Conservation (phyloP, 1,284 basidiomycete species). For the Xerocomus minutiporus region DNA sequence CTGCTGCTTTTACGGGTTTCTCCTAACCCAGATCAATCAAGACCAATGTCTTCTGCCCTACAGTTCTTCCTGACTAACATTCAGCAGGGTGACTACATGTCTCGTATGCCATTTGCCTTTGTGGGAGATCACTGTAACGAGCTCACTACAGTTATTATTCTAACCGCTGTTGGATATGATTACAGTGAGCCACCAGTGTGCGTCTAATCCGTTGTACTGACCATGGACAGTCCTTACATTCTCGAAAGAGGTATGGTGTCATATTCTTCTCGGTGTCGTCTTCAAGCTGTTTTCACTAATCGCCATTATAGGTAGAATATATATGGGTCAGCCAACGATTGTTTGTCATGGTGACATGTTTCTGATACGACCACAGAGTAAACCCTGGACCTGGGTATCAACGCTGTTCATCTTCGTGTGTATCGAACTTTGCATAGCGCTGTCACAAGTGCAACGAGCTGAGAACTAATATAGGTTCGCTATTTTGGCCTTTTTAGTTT, state of each 20-base stretch:
- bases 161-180: neutral
- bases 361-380: neutral
- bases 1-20: neutral
- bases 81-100: neutral
- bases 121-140: neutral
- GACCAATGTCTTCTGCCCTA: neutral
- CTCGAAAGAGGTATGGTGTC: neutral
- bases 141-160: neutral
- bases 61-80: neutral
- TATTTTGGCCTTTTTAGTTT: neutral
- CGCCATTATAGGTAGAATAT: neutral
- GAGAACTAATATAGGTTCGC: neutral
- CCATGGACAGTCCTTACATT: neutral
- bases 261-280: neutral
- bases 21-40: neutral
- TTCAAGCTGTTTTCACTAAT: neutral
- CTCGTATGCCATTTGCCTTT: neutral
- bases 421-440: neutral
- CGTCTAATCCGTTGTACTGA: neutral
- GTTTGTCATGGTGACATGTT: neutral
- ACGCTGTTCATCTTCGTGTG: neutral
- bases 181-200: neutral
- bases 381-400: neutral
- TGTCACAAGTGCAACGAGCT: neutral
- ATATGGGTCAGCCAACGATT: neutral